Evolutionary conservation across 1,139 yeast species (phyloP).

Genomic region (Geotrichum fermentans): DNA sequence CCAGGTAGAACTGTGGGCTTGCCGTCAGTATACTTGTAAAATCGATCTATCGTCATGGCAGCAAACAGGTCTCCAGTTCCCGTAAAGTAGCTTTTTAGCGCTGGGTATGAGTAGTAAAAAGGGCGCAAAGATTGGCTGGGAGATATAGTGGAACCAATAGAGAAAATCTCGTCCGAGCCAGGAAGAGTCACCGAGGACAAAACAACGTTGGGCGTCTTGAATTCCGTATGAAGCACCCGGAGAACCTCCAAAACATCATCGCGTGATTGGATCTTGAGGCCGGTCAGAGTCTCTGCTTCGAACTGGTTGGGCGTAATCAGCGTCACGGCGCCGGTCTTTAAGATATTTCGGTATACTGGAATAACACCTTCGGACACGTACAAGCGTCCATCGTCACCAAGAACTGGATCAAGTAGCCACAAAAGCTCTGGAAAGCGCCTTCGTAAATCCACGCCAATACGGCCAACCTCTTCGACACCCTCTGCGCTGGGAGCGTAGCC

Average conservation of each 20-base stretch:
- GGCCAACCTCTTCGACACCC: slow-evolving; percentile 47
- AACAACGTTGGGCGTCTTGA: slow-evolving; percentile 56
- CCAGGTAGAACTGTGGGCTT: slow-evolving; percentile 7
- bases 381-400: slow-evolving; percentile 84
- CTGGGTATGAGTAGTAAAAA: slow-evolving; percentile 48
- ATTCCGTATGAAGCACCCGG: slow-evolving; percentile 46
- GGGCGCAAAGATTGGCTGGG: slow-evolving; percentile 13
- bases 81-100: slow-evolving; percentile 69
- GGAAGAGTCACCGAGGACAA: slow-evolving; percentile 54
- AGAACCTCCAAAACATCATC: slow-evolving; percentile 47
- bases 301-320: slow-evolving; percentile 87
- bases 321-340: slow-evolving; percentile 51
- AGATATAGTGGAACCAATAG: slow-evolving; percentile 48
- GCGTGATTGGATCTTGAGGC: slow-evolving; percentile 44
- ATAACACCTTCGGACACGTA: slow-evolving; percentile 73
- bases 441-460: slow-evolving; percentile 38
- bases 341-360: slow-evolving; percentile 55
- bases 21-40: slow-evolving; percentile 36
- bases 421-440: slow-evolving; percentile 30
- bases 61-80: slow-evolving; percentile 93
- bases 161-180: slow-evolving; percentile 39
- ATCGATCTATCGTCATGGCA: slow-evolving; percentile 64
- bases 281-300: slow-evolving; percentile 73
- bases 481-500: slow-evolving; percentile 67
- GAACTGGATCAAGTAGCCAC: slow-evolving; percentile 85